Conservation (phyloP, 441 rosid species). For the Pelargonium fulgidum region DNA sequence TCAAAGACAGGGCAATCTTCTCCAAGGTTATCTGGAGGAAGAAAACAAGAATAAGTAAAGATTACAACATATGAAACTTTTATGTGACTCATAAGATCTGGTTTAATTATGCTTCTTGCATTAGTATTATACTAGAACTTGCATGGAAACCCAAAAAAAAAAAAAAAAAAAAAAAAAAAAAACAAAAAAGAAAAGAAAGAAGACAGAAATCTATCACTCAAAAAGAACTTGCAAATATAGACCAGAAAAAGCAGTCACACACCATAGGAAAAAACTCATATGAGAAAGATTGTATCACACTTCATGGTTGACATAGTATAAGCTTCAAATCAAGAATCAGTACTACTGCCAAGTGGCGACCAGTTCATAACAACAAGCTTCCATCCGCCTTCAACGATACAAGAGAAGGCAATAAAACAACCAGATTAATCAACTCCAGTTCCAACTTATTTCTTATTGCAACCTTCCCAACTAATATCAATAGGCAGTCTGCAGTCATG, state of each 20-base stretch:
- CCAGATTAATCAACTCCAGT: not conserved
- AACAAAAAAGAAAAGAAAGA: not conserved
- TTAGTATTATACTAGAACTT: not conserved
- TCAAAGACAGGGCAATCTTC: constrained; percentile 99
- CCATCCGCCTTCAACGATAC: not conserved
- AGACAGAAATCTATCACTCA: not conserved
- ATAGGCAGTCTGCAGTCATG: not conserved
- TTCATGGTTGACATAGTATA: not conserved
- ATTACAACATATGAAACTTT: constrained; percentile 5
- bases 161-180: not conserved
- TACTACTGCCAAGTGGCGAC: constrained; percentile 1
- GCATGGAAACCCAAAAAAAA: not conserved
- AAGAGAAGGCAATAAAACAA: not conserved
- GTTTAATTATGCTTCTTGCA: not conserved
- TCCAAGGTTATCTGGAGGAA: constrained; percentile 69
- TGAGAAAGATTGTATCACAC: not conserved
- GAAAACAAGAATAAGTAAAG: constrained; percentile 13
- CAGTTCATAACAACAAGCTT: not conserved
- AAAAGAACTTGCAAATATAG: not conserved
- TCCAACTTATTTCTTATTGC: not conserved
- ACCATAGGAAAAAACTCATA: not conserved
- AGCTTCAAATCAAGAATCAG: not conserved
- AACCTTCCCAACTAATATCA: not conserved
- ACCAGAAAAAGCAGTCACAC: not conserved
- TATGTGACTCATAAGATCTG: not conserved